Evolutionary conservation across 768 basidiomycete species (phyloP).

Genomic region (Lactarius hengduanensis): DNA sequence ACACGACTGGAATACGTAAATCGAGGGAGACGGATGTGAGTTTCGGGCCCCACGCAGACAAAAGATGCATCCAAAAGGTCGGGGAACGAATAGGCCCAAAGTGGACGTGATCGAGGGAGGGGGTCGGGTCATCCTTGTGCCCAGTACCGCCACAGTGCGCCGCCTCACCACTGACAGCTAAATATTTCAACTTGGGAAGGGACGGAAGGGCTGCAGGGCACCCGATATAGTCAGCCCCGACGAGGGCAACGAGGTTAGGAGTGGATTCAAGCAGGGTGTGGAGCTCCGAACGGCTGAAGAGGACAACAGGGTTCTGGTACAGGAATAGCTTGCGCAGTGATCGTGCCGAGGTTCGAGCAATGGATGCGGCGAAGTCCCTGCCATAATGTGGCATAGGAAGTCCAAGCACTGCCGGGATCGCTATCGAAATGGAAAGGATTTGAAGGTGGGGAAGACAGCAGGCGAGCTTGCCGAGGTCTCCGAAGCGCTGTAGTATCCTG

Average conservation of each 20-base stretch:
- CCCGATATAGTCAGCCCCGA: constrained; percentile 4
- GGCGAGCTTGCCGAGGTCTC: constrained; percentile 18
- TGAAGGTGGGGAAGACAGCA: constrained; percentile 18
- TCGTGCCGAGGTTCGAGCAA: constrained; percentile 9
- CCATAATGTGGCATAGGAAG: constrained; percentile 20
- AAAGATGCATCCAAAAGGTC: constrained; percentile 14
- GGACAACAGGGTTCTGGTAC: constrained; percentile 4
- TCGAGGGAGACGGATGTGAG: constrained; percentile 22
- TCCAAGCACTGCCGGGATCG: neutral
- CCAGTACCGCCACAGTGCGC: neutral
- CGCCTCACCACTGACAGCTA: constrained; percentile 2
- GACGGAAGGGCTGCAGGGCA: constrained; percentile 22
- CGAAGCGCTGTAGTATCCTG: constrained; percentile 17
- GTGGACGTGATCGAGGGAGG: constrained; percentile 19
- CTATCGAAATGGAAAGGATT: constrained; percentile 21
- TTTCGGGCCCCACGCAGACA: constrained; percentile 7
- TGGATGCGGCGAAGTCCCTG: constrained; percentile 12
- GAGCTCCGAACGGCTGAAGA: constrained; percentile 17
- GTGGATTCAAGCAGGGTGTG: constrained; percentile 16
- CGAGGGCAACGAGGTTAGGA: constrained; percentile 14
- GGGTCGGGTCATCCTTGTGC: constrained; percentile 3
- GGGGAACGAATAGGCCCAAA: constrained; percentile 11
- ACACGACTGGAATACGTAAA: neutral
- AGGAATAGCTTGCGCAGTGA: constrained; percentile 19
- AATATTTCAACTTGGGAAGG: constrained; percentile 22